Conservation (phyloP, 768 basidiomycete species). For the Leccinum boreale region DNA sequence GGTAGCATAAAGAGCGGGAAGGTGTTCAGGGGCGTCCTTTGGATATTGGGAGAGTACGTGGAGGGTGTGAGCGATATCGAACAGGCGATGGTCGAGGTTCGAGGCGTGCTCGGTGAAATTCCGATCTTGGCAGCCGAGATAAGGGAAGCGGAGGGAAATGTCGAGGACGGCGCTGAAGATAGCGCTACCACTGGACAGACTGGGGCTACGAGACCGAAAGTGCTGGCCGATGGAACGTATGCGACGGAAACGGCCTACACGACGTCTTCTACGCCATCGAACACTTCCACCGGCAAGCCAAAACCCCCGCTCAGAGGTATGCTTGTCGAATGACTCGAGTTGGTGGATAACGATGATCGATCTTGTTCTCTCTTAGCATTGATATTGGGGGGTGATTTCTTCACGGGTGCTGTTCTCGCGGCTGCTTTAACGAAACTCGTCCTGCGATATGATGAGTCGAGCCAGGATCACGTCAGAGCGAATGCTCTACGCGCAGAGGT, state of each 20-base stretch:
- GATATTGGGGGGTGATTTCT: constrained; percentile 94
- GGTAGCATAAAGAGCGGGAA: constrained; percentile 92
- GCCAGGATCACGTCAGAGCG: constrained; percentile 47
- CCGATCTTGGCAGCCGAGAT: constrained; percentile 94
- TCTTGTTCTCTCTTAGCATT: constrained; percentile 48
- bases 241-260: constrained; percentile 94
- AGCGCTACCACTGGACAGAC: constrained; percentile 33
- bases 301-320: constrained; percentile 88
- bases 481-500: constrained; percentile 89
- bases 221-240: constrained; percentile 95
- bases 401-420: constrained; percentile 90
- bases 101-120: constrained; percentile 92
- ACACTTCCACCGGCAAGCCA: constrained; percentile 78
- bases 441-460: constrained; percentile 60
- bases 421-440: constrained; percentile 89
- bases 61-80: constrained; percentile 65
- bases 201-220: constrained; percentile 59
- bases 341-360: background rate
- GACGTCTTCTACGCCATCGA: constrained; percentile 49
- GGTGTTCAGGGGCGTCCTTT: constrained; percentile 92
- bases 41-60: constrained; percentile 98
- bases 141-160: constrained; percentile 60
- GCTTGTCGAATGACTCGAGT: constrained; percentile 14
- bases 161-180: constrained; percentile 42
- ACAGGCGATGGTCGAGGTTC: constrained; percentile 69